Conservation (phyloP, 345 rosid species). For the Capsella bursapastoris region DNA sequence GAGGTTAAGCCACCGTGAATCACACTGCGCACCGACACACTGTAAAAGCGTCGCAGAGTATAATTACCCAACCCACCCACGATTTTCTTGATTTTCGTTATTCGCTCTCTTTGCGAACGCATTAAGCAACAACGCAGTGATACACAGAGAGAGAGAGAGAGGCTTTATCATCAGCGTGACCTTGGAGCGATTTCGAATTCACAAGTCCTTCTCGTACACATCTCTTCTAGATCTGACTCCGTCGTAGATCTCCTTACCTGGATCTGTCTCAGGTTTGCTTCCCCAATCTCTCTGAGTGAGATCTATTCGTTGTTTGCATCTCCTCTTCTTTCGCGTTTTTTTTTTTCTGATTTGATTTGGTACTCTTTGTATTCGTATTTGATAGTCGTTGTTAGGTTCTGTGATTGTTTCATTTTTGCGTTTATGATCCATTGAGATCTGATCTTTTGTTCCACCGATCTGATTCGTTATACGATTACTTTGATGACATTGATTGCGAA, state of each 20-base stretch:
- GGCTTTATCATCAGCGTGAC: conserved; percentile 12
- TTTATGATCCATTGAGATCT: conserved; percentile 35
- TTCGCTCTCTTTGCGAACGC: conserved; percentile 44
- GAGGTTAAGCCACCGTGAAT: not conserved
- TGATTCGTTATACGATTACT: not conserved
- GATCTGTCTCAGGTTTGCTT: conserved; percentile 39
- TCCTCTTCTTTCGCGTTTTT: not conserved
- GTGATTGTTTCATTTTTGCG: conserved; percentile 7
- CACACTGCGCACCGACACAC: conserved; percentile 36
- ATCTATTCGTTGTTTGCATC: too few relatives aligned
- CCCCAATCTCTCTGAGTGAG: too few relatives aligned
- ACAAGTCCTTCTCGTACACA: not conserved
- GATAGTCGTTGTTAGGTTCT: not conserved
- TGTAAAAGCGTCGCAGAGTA: conserved; percentile 27
- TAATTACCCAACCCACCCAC: conserved; percentile 29
- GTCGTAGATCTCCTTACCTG: conserved; percentile 23
- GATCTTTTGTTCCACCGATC: conserved; percentile 20
- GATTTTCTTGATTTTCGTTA: conserved; percentile 43
- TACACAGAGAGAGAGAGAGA: not conserved
- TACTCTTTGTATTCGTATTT: not conserved
- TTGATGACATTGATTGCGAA: conserved; percentile 1
- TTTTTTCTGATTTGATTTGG: conserved; percentile 4
- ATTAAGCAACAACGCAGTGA: conserved; percentile 31
- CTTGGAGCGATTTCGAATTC: not conserved
- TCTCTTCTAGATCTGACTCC: conserved; percentile 38